Conservation (phyloP, 1,284 basidiomycete genomes). For the Austroboletus novae-zelandiae region DNA sequence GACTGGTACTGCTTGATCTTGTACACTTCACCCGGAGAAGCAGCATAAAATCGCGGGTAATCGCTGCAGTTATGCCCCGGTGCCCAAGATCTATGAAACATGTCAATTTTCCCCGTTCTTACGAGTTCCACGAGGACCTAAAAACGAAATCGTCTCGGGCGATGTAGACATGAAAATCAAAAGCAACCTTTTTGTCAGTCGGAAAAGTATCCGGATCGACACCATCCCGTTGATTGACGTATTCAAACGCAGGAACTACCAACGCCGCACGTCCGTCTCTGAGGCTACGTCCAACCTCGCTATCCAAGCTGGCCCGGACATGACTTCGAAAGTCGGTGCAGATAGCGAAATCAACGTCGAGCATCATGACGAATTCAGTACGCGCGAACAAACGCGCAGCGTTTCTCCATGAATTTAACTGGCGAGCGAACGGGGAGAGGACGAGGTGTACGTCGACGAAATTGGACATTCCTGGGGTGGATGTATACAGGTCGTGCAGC, state of each 20-base stretch:
- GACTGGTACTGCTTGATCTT: constrained; percentile 72
- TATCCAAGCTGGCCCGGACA: constrained; percentile 34
- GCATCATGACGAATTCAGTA: constrained; percentile 82
- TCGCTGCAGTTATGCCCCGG: constrained; percentile 80
- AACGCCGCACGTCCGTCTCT: constrained; percentile 59
- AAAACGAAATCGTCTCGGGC: background rate
- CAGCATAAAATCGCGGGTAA: constrained; percentile 65
- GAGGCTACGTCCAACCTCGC: constrained; percentile 37
- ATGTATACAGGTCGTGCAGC: constrained; percentile 63
- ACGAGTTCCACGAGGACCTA: constrained; percentile 60
- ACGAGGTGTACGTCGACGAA: constrained; percentile 88
- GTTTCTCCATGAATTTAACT: constrained; percentile 88
- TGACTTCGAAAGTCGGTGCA: constrained; percentile 74
- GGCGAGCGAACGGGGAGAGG: constrained; percentile 75
- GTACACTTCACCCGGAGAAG: constrained; percentile 67
- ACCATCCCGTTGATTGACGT: constrained; percentile 59
- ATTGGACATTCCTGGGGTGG: constrained; percentile 57
- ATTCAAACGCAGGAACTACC: constrained; percentile 81
- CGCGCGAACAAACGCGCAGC: constrained; percentile 76
- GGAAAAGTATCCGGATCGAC: constrained; percentile 60
- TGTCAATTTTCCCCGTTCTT: constrained; percentile 51
- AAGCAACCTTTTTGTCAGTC: constrained; percentile 54
- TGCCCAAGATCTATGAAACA: constrained; percentile 77
- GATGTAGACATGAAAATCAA: background rate
- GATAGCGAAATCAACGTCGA: constrained; percentile 82